Evolutionary conservation across 768 basidiomycete genomes (phyloP), one percentile per base, ranked within the genome.

Genomic region (Suillus subalutaceus): DNA sequence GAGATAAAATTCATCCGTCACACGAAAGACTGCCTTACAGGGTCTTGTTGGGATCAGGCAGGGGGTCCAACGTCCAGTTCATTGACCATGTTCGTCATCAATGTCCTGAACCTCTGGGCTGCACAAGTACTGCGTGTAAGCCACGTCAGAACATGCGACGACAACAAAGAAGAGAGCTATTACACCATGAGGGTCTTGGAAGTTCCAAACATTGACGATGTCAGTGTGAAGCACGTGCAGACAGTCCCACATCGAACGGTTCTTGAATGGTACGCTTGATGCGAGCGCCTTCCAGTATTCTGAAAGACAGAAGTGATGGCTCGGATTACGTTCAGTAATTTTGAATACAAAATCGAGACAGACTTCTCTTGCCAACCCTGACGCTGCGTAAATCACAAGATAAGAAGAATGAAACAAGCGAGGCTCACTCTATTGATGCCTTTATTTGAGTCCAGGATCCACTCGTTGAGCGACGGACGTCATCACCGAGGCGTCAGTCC

Each of bases 181-280:
- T 61, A 65, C 64, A 18, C 16, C 26, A 8, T 30, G 6, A 30
- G 64, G 58, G 55, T 69, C 68, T 23, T 38, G 37, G 48, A 73
- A 69, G 57, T 73, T 73, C 72, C 73, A 73, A 26, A 66, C 62
- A 1, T 44, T 20, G 23, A 73, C 48, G 18, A 73, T 72, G 41
- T 73, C 72, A 1, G 62, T 32, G 55, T 72, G 72, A n/a, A 72
- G 63, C 15, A 71, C 62, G 5, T 65, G 38, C 0, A 72, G 30
- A 55, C 72, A 72, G 16, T 40, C 58, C 58, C 16, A 26, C 38
- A 16, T 38, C 1, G 38, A 23, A 38, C 15, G 57, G 20, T 35
- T 13, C 32, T n/a, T n/a, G 46, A 73, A 73, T 30, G 64, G 26
- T 10, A 43, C n/a, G 26, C 65, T 63, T 0, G 71, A 63, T 8